Evolutionary conservation across 1,284 basidiomycete species (phyloP), one percentile per base, ranked within the genome.

Genomic region (Paramarasmius palmivorus): DNA sequence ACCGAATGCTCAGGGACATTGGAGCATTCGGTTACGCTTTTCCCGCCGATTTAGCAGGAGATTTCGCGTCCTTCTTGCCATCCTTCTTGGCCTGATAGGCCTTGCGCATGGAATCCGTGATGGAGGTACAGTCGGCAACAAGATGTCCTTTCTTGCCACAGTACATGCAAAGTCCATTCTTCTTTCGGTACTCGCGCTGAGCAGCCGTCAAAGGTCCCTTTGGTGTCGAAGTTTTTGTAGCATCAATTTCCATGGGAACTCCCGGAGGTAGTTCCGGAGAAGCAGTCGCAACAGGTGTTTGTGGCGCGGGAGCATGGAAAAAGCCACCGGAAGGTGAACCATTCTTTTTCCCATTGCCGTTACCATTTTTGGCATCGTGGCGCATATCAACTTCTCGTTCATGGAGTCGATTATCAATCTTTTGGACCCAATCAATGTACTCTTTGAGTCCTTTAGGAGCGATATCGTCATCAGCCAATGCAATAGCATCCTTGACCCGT

Each of bases 401-500:
- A 8, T 41, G 39, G 17, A 2, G 17, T 10, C 39, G 8, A 20
- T 41, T 41, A 6, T 41, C 39, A 20, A 41, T 41, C 3, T 41
- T 41, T 22, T 3, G 4, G 3, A 41, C 39, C 39, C 39, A 41
- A 41, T 41, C 39, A 2, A 3, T 2, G 19, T 41, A 41, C 6
- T 41, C 23, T 6, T 41, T 41, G 15, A 40, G 17, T 14, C 15
- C 22, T 40, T 37, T 34, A n/a, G n/a, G n/a, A n/a, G n/a, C n/a
- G n/a, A n/a, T n/a, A n/a, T n/a, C n/a, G n/a, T n/a, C n/a, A n/a
- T 32, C 29, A 32, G 12, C 29, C 6, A 32, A 32, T 1, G 53
- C 20, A 22, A 54, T 39, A 22, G 20, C 25, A 26, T 54, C 48
- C 35, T 62, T 59, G 41, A 62, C 36, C 14, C 26, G n/a, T 0